Percentiles rank a stretch among this genome's conserved stretches.
These are phyloP conservation scores for Neurospora sp. DNA, from an alignment of 495 filamentous ascomycete genomes.

Conservation along the genomic window DNA sequence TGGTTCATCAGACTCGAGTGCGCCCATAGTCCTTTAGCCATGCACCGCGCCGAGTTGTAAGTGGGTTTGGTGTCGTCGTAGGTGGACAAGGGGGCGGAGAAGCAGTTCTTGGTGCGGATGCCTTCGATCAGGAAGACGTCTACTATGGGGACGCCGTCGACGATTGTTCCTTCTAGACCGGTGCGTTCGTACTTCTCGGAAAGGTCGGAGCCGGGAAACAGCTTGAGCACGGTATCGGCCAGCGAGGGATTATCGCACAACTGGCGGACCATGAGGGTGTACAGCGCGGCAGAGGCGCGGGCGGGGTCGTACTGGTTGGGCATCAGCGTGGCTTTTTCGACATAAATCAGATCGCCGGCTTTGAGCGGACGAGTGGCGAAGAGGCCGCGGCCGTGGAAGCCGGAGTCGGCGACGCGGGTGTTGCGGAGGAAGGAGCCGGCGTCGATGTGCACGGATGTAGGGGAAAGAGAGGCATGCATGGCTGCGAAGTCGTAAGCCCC, in stretches of 20 bases:
- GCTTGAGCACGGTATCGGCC: constrained; percentile 23
- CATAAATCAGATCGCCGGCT: constrained; percentile 41
- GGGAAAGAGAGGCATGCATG: constrained; percentile 25
- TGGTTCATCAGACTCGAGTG: constrained; percentile 47
- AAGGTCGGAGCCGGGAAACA: constrained; percentile 29
- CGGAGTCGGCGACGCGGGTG: constrained; percentile 9
- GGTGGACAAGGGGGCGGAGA: constrained; percentile 34
- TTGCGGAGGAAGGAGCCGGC: constrained; percentile 31
- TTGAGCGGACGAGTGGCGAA: constrained; percentile 39
- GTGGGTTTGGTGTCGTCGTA: constrained; percentile 22
- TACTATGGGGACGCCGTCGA: constrained; percentile 39
- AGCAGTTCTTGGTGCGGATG: constrained; percentile 40
- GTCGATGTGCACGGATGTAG: constrained; percentile 28
- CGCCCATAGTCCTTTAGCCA: constrained; percentile 42
- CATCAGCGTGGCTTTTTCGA: constrained; percentile 43
- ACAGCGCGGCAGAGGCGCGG: constrained; percentile 31
- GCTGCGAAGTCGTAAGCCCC: constrained; percentile 31
- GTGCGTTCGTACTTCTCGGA: constrained; percentile 2
- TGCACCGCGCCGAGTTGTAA: constrained; percentile 11
- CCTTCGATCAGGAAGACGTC: constrained; percentile 40
- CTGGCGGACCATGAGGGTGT: constrained; percentile 33
- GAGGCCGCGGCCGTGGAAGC: constrained; percentile 32
- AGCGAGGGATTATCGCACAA: constrained; percentile 42
- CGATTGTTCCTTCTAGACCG: constrained; percentile 22
- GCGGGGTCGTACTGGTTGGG: constrained; percentile 23